A percentile compares a stretch with the other conserved stretches of the same genome.
Evolutionary conservation across 805 yeast genomes (phyloP).

Genomic region (Metschnikowia orientalis): DNA sequence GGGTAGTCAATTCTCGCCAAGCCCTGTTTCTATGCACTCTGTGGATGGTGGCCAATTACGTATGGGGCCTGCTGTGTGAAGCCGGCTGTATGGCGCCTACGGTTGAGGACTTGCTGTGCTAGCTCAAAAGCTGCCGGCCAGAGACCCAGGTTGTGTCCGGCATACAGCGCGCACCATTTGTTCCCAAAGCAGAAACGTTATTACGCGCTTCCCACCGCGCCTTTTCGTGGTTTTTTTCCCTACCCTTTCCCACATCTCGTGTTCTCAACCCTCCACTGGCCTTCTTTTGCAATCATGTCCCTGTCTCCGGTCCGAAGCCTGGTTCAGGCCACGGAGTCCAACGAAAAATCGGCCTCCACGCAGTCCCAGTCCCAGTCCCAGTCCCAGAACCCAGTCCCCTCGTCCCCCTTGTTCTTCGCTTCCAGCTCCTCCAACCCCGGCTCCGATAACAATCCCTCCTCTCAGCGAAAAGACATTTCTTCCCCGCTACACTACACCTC

Average conservation of each 20-base stretch:
- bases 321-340: constrained; percentile 13
- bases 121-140: too few relatives aligned
- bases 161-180: constrained; percentile 17
- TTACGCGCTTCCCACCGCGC: constrained; percentile 5
- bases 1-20: too few relatives aligned
- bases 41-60: too few relatives aligned
- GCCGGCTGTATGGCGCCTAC: too few relatives aligned
- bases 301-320: constrained; percentile 19
- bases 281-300: constrained; percentile 10
- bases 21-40: too few relatives aligned
- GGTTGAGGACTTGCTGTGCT: too few relatives aligned
- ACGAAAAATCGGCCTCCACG: constrained; percentile 2
- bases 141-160: too few relatives aligned
- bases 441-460: constrained; percentile 27
- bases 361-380: constrained; percentile 35
- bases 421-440: constrained; percentile 43
- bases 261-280: not conserved
- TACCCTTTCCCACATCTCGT: not conserved
- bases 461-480: constrained; percentile 33
- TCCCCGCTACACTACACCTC: constrained; percentile 52
- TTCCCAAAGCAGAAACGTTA: constrained; percentile 26
- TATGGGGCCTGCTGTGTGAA: too few relatives aligned
- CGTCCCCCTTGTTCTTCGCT: constrained; percentile 54
- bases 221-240: not conserved
- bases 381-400: constrained; percentile 42